phyloP scores from a whole-genome alignment of 2,329 filamentous ascomycete genomes.

The Diaporthe vexans region DNA sequence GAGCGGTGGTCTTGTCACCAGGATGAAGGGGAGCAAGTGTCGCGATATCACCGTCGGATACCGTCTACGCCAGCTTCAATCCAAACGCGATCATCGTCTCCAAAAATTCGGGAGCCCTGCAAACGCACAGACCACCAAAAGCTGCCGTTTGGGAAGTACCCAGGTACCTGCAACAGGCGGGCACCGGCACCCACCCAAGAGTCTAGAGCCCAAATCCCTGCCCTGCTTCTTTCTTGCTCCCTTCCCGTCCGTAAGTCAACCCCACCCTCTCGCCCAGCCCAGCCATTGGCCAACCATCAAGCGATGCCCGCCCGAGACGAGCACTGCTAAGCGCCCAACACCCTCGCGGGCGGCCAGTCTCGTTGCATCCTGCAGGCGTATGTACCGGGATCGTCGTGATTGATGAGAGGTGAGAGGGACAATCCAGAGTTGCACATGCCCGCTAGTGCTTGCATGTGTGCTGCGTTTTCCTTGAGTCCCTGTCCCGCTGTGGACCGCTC shows the following conservation, averaged over 20 bases:
- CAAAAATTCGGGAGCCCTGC: conserved; percentile 24
- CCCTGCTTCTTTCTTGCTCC: conserved; percentile 20
- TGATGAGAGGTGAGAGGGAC: conserved; percentile 19
- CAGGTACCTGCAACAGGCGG: background rate
- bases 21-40: background rate
- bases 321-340: conserved; percentile 41
- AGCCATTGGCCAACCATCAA: conserved; percentile 38
- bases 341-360: conserved; percentile 29
- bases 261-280: background rate
- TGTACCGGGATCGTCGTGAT: conserved; percentile 27
- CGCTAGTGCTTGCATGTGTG: conserved; percentile 36
- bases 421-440: conserved; percentile 27
- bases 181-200: background rate
- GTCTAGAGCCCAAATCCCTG: conserved; percentile 15
- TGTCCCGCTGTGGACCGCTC: conserved; percentile 20
- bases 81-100: background rate
- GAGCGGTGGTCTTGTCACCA: background rate
- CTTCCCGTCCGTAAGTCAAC: conserved; percentile 4
- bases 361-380: conserved; percentile 32
- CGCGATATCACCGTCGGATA: background rate
- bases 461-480: background rate
- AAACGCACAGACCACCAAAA: background rate
- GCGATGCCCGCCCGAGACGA: conserved; percentile 24
- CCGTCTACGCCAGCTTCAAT: background rate
- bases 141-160: background rate